A percentile compares a stretch with the other conserved stretches of the same genome.
Evolutionary conservation across 2,329 filamentous ascomycete genomes (phyloP).

Genomic region (Xylaria sp.): DNA sequence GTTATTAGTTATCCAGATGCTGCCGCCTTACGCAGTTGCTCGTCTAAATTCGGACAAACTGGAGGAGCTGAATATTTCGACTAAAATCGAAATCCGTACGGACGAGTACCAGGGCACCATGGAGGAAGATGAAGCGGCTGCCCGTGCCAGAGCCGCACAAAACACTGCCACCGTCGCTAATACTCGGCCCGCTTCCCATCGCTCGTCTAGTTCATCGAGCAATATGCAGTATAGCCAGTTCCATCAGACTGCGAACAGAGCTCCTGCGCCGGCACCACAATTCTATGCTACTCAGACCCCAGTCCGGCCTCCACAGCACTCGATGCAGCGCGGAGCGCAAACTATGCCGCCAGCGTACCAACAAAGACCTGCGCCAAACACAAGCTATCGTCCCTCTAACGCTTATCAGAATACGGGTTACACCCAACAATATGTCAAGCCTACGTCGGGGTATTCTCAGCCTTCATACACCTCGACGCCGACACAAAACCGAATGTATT

Average conservation of each 20-base stretch:
- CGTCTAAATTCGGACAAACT: constrained; percentile 88
- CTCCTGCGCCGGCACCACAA: constrained; percentile 56
- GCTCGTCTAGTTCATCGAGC: constrained; percentile 55
- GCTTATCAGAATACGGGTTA: constrained; percentile 57
- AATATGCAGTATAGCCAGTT: constrained; percentile 59
- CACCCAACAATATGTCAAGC: constrained; percentile 63
- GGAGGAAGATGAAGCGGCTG: constrained; percentile 80
- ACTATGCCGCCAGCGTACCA: constrained; percentile 53
- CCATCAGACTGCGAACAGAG: constrained; percentile 58
- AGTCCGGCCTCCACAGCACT: constrained; percentile 53
- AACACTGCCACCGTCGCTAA: constrained; percentile 50
- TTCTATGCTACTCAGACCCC: constrained; percentile 59
- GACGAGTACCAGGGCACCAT: constrained; percentile 81
- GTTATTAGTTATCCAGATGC: constrained; percentile 74
- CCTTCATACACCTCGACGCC: constrained; percentile 58
- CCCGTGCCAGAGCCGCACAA: constrained; percentile 61
- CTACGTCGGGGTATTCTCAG: constrained; percentile 63
- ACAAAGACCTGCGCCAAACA: constrained; percentile 52
- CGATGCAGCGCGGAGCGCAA: constrained; percentile 55
- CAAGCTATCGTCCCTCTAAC: constrained; percentile 63
- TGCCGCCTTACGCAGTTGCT: constrained; percentile 87
- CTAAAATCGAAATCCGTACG: constrained; percentile 77
- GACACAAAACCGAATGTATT: constrained; percentile 54
- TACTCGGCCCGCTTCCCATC: constrained; percentile 52
- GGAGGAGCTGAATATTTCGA: constrained; percentile 84